A percentile compares a stretch with the other conserved stretches of the same genome.
Evolutionary conservation across 352 stramenopile genomes (phyloP).

Genomic region (Phytophthora ohioensis): DNA sequence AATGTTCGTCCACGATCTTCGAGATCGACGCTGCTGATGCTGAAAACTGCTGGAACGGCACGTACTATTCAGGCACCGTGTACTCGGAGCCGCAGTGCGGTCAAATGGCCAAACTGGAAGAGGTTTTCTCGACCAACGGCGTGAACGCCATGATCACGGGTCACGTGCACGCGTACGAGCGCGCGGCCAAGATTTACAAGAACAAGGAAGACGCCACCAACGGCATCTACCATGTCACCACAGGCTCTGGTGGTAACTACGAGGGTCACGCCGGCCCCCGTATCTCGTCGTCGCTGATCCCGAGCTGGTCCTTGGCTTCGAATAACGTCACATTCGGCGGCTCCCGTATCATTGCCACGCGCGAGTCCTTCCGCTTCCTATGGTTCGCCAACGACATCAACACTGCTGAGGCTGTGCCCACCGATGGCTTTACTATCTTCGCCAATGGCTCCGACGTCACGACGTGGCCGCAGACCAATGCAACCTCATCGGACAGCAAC

Average conservation of each 20-base stretch:
- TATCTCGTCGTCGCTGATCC: constrained; percentile 34
- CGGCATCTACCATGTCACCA: constrained; percentile 60
- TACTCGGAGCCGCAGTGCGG: constrained; percentile 57
- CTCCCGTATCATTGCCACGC: constrained; percentile 55
- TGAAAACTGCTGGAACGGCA: constrained; percentile 59
- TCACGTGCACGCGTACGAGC: constrained; percentile 66
- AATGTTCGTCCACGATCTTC: constrained; percentile 52
- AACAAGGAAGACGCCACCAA: constrained; percentile 51
- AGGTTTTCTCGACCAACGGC: constrained; percentile 49
- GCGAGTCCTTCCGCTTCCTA: constrained; percentile 51
- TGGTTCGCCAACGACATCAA: constrained; percentile 60
- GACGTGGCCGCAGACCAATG: constrained; percentile 43
- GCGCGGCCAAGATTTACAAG: constrained; percentile 58
- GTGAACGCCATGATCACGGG: constrained; percentile 57
- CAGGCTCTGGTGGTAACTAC: constrained; percentile 58
- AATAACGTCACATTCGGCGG: constrained; percentile 60
- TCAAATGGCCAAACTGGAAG: constrained; percentile 54
- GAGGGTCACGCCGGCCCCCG: constrained; percentile 54
- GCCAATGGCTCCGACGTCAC: constrained; percentile 45
- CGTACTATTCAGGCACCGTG: constrained; percentile 45
- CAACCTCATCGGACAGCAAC: constrained; percentile 14
- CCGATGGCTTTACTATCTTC: constrained; percentile 63
- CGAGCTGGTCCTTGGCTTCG: constrained; percentile 49
- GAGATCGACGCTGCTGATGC: constrained; percentile 41
- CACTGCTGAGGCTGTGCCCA: constrained; percentile 44